Evolutionary conservation across 2,329 filamentous ascomycete genomes (phyloP).

Genomic region (Knoxdaviesia capensis): DNA sequence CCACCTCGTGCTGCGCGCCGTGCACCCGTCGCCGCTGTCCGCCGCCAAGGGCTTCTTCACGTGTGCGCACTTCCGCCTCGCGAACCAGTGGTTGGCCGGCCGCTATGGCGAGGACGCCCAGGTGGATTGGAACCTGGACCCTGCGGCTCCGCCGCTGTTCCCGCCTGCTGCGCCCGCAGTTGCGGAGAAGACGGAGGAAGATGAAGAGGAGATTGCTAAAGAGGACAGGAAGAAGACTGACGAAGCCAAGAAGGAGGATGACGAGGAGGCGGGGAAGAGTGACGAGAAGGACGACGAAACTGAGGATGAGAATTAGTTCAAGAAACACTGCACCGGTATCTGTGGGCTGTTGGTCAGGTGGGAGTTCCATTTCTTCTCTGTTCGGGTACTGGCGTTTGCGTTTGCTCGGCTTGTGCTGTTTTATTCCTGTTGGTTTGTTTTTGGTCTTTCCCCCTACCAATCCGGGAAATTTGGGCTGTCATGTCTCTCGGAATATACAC

Average conservation of each 20-base stretch:
- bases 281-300: slow-evolving; percentile 3
- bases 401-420: too few species aligned
- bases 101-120: slow-evolving; percentile 62
- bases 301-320: background rate
- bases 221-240: slow-evolving; percentile 5
- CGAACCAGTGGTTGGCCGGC: slow-evolving; percentile 65
- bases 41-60: slow-evolving; percentile 67
- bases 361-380: too few species aligned
- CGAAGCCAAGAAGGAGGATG: slow-evolving; percentile 8
- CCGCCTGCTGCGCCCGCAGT: background rate
- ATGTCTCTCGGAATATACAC: too few species aligned
- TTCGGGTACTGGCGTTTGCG: too few species aligned
- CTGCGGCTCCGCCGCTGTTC: slow-evolving; percentile 8
- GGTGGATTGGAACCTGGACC: slow-evolving; percentile 62
- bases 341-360: too few species aligned
- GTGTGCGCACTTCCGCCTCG: slow-evolving; percentile 60
- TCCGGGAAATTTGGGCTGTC: too few species aligned
- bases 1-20: slow-evolving; percentile 69
- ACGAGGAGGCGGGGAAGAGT: slow-evolving; percentile 4
- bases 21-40: slow-evolving; percentile 86
- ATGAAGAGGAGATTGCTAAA: slow-evolving; percentile 5
- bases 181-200: slow-evolving; percentile 4
- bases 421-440: too few species aligned
- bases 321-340: background rate
- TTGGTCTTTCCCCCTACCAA: too few species aligned